phyloP scores from a whole-genome alignment of 768 basidiomycete species.

The Termitomyces sp. region DNA sequence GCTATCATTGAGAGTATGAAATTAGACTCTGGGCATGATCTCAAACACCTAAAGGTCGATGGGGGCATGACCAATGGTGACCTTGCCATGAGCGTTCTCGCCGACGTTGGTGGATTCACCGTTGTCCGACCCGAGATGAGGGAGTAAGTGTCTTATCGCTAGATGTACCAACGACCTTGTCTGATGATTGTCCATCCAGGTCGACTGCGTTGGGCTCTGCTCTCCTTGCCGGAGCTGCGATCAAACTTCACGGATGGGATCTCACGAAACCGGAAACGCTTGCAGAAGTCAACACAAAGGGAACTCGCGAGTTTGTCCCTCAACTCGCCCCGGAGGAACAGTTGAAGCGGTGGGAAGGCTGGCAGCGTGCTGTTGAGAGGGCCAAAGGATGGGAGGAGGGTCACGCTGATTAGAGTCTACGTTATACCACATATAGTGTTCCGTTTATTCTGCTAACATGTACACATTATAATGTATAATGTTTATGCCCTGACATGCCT shows the following conservation, averaged over 20 bases:
- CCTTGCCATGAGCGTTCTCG: constrained; percentile 79
- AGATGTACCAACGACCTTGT: neutral
- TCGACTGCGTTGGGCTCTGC: constrained; percentile 96
- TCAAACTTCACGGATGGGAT: constrained; percentile 91
- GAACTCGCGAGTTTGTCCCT: constrained; percentile 68
- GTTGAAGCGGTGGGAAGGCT: constrained; percentile 65
- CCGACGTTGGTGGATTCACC: constrained; percentile 87
- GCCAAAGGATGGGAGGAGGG: constrained; percentile 78
- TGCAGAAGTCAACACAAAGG: constrained; percentile 80
- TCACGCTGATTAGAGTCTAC: constrained; percentile 19
- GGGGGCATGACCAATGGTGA: constrained; percentile 99
- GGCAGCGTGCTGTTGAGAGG: constrained; percentile 87
- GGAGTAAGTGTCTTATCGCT: constrained; percentile 58
- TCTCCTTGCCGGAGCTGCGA: constrained; percentile 85
- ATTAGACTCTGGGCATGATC: constrained; percentile 73
- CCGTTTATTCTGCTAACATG: neutral
- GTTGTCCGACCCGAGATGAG: constrained; percentile 95
- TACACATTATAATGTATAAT: neutral
- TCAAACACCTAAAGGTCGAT: constrained; percentile 90
- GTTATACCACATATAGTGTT: neutral
- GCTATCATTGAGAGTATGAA: constrained; percentile 96
- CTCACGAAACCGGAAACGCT: constrained; percentile 79
- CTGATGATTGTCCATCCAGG: constrained; percentile 32
- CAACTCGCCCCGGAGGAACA: constrained; percentile 46
- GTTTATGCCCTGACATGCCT: neutral